phyloP scores from a whole-genome alignment of 208 protist genomes.

The Angomonas deanei region DNA sequence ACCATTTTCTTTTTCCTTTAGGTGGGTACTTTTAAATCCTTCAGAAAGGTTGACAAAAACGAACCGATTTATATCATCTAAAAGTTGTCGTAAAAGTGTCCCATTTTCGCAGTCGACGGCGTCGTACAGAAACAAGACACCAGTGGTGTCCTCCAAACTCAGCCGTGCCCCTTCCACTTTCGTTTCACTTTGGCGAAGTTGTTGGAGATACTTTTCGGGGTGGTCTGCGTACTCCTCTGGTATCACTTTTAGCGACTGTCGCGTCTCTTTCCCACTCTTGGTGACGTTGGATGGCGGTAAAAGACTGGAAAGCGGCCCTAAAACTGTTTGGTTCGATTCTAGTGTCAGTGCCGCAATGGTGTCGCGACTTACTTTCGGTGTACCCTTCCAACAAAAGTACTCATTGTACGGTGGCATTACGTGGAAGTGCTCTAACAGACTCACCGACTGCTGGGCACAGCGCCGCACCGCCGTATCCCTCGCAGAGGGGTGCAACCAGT shows the following conservation, averaged over 20 bases:
- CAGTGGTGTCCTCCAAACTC: slow-evolving; percentile 32
- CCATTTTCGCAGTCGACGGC: slow-evolving; percentile 52
- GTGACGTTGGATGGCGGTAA: background rate
- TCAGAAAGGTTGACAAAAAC: slow-evolving; percentile 14
- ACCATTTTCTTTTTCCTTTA: slow-evolving; percentile 2
- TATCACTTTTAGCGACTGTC: background rate
- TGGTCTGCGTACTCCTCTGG: background rate
- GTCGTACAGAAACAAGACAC: slow-evolving; percentile 56
- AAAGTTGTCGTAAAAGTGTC: slow-evolving; percentile 41
- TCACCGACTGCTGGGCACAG: background rate
- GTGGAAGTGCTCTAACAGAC: background rate
- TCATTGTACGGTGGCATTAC: too few relatives aligned
- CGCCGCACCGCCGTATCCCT: background rate
- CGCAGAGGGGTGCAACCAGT: background rate
- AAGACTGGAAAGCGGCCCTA: background rate
- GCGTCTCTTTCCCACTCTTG: background rate
- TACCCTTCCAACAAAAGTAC: too few relatives aligned
- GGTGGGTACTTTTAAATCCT: background rate
- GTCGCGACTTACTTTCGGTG: too few relatives aligned
- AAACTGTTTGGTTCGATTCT: background rate
- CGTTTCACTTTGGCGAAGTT: background rate
- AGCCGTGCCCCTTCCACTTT: slow-evolving; percentile 4
- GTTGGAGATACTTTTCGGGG: background rate
- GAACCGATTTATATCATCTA: slow-evolving; percentile 44
- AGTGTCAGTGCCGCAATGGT: background rate